Conservation (phyloP, 2,329 filamentous ascomycete species). For the Beauveria australis region DNA sequence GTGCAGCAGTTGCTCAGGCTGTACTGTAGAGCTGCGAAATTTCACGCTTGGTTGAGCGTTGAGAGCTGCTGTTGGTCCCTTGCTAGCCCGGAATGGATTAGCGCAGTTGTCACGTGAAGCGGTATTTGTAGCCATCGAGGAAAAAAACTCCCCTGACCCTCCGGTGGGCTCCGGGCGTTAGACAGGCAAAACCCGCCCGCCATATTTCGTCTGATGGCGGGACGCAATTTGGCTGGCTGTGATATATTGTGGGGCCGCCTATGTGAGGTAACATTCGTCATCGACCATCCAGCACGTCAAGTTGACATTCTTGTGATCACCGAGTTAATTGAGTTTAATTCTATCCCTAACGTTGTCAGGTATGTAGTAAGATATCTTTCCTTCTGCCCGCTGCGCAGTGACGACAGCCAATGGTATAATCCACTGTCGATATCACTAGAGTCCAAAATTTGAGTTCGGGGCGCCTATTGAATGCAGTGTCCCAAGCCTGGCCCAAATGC, state of each 20-base stretch:
- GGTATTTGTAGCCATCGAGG: background rate
- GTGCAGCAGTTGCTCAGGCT: constrained; percentile 22
- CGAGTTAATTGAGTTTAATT: background rate
- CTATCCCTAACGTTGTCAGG: background rate
- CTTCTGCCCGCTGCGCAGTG: background rate
- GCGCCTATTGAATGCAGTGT: background rate
- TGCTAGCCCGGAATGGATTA: constrained; percentile 23
- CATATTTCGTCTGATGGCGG: constrained; percentile 5
- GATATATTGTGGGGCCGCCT: constrained; percentile 1
- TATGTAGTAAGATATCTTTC: background rate
- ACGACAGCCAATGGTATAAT: background rate
- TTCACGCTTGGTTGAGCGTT: constrained; percentile 35
- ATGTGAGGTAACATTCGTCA: background rate
- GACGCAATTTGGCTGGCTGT: background rate
- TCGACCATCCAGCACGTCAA: background rate
- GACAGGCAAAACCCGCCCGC: constrained; percentile 2
- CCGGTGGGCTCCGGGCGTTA: constrained; percentile 7
- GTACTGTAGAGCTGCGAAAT: constrained; percentile 31
- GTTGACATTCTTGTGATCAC: too few species aligned
- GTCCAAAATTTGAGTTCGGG: background rate
- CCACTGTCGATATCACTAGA: background rate
- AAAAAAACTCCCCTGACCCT: constrained; percentile 12
- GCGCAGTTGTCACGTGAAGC: constrained; percentile 19
- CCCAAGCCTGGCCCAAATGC: background rate
- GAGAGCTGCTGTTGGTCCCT: constrained; percentile 31